Evolutionary conservation across 768 basidiomycete genomes (phyloP).

Genomic region (Infundibulicybe gibba): DNA sequence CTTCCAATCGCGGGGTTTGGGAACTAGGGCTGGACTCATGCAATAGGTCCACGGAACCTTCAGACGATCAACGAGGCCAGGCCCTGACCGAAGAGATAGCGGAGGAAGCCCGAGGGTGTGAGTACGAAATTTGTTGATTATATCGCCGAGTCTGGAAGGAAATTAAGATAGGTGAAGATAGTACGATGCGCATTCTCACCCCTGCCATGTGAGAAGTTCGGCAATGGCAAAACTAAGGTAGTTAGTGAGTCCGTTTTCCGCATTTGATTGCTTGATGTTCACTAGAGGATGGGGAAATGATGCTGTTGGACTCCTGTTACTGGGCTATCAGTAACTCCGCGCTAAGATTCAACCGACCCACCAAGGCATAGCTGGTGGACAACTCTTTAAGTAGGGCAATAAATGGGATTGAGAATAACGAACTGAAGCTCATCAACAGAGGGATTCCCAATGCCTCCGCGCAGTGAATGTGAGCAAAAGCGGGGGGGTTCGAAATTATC

Average conservation of each 20-base stretch:
- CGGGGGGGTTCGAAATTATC: slow-evolving; percentile 63
- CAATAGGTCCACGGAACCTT: slow-evolving; percentile 64
- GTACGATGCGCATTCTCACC: slow-evolving; percentile 27
- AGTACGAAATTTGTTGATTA: slow-evolving; percentile 55
- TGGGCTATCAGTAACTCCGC: background rate
- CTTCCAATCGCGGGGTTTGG: slow-evolving; percentile 62
- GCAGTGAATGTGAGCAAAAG: slow-evolving; percentile 63
- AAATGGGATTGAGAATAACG: slow-evolving; percentile 17
- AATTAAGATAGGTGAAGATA: background rate
- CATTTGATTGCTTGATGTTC: slow-evolving; percentile 48
- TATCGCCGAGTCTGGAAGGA: slow-evolving; percentile 45
- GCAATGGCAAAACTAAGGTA: slow-evolving; percentile 57
- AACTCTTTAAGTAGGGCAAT: background rate
- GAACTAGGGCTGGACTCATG: slow-evolving; percentile 54
- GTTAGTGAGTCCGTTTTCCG: slow-evolving; percentile 49
- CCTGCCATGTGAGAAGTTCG: slow-evolving; percentile 59
- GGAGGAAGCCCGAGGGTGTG: slow-evolving; percentile 44
- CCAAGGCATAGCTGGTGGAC: slow-evolving; percentile 61
- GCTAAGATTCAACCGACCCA: slow-evolving; percentile 9
- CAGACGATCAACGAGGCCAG: slow-evolving; percentile 46
- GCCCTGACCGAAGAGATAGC: slow-evolving; percentile 45
- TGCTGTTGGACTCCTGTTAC: slow-evolving; percentile 42
- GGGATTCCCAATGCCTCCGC: slow-evolving; percentile 63
- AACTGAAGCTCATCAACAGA: slow-evolving; percentile 54
- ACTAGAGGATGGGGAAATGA: slow-evolving; percentile 64